Evolutionary conservation across 140 eudicot genomes (phyloP).

Genomic region (Anethum foeniculum): DNA sequence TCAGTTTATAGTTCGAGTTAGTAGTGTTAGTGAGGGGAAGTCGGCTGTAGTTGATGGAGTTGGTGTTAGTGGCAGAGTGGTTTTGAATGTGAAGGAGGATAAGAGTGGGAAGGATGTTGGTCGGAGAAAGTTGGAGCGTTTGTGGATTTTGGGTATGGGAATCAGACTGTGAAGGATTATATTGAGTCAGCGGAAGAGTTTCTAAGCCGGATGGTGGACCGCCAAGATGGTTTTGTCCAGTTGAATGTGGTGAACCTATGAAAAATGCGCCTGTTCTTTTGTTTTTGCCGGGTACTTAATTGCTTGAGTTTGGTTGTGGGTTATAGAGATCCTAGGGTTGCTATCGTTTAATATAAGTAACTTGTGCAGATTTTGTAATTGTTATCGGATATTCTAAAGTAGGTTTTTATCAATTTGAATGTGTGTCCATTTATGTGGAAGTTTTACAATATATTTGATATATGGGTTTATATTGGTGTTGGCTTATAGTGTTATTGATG

Average conservation of each 20-base stretch:
- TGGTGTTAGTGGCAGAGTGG: constrained; percentile 25
- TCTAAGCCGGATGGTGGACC: constrained; percentile 82
- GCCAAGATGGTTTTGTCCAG: constrained; percentile 86
- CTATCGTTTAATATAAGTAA: neutral
- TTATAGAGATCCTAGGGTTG: neutral
- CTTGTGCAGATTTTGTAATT: neutral
- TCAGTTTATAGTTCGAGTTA: constrained; percentile 24
- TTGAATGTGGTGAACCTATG: constrained; percentile 55
- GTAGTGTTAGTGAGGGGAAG: constrained; percentile 22
- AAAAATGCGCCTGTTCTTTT: constrained; percentile 68
- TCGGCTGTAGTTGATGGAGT: constrained; percentile 43
- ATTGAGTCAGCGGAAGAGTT: constrained; percentile 59
- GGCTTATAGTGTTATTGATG: constrained; percentile 4
- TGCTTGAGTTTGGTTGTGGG: neutral
- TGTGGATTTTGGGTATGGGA: constrained; percentile 94
- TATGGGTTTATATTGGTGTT: neutral
- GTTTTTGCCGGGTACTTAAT: constrained; percentile 72
- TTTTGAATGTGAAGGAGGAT: constrained; percentile 18
- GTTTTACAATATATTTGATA: neutral
- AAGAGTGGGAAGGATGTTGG: constrained; percentile 17
- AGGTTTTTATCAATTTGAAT: neutral
- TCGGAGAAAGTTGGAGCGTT: constrained; percentile 43
- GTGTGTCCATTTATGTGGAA: neutral
- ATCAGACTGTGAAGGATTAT: constrained; percentile 75
- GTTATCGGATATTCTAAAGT: neutral